phyloP scores from a whole-genome alignment of 345 rosid genomes.

The Eucalyptus rudis region DNA sequence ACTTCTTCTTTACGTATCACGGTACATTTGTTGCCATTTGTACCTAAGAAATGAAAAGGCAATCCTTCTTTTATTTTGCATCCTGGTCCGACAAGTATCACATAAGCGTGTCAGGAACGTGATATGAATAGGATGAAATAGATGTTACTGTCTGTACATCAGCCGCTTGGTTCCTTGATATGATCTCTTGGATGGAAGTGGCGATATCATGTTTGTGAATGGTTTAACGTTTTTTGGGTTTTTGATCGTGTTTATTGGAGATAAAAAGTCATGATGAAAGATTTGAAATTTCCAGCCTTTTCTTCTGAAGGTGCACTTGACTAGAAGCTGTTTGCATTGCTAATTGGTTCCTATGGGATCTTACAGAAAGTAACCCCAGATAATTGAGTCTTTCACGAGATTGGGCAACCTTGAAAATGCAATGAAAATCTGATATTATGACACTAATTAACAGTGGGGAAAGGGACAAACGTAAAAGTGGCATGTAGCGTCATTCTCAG shows the following conservation, averaged over 20 bases:
- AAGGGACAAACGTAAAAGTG: background rate
- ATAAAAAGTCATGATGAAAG: background rate
- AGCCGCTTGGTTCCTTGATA: background rate
- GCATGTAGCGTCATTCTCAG: background rate
- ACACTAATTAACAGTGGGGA: background rate
- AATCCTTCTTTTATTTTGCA: background rate
- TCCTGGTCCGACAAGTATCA: background rate
- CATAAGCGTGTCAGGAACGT: background rate
- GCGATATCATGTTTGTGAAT: background rate
- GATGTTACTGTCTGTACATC: background rate
- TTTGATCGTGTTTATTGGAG: background rate
- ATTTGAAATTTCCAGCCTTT: background rate
- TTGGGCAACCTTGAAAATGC: background rate
- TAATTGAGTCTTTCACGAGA: background rate
- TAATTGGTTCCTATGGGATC: background rate
- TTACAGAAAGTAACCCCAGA: background rate
- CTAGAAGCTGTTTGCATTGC: background rate
- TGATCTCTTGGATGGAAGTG: background rate
- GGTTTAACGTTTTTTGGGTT: background rate
- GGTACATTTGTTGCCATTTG: background rate
- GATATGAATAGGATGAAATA: background rate
- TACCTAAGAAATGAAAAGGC: background rate
- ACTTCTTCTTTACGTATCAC: background rate
- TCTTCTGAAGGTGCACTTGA: background rate
- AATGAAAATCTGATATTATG: background rate